phyloP scores from a whole-genome alignment of 2,329 filamentous ascomycete species.

The Alternaria brassicae region DNA sequence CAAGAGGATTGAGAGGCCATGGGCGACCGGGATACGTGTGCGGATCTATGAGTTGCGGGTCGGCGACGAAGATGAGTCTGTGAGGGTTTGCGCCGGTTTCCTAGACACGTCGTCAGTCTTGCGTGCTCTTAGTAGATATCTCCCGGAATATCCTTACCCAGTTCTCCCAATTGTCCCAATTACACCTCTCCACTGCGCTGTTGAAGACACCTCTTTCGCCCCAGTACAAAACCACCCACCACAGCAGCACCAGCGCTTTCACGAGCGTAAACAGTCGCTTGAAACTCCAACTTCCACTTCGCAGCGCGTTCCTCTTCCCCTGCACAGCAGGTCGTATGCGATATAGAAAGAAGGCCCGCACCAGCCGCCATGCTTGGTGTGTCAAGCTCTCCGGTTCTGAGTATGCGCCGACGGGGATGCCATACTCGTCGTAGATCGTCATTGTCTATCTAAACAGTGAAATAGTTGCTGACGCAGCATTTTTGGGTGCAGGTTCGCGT shows the following conservation, averaged over 20 bases:
- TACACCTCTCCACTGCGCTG: conserved; percentile 72
- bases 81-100: conserved; percentile 80
- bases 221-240: conserved; percentile 81
- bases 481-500: conserved; percentile 16
- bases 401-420: conserved; percentile 48
- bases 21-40: conserved; percentile 91
- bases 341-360: conserved; percentile 42
- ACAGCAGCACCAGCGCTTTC: conserved; percentile 69
- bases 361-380: conserved; percentile 39
- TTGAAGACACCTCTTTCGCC: conserved; percentile 83
- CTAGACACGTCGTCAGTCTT: conserved; percentile 56
- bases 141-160: conserved; percentile 68
- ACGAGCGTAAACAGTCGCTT: conserved; percentile 37
- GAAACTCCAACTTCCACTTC: conserved; percentile 31
- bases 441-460: conserved; percentile 31
- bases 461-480: conserved; percentile 38
- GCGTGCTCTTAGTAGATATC: neutral
- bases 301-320: conserved; percentile 18
- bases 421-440: conserved; percentile 51
- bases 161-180: conserved; percentile 88
- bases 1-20: conserved; percentile 72
- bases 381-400: conserved; percentile 45
- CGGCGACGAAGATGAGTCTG: conserved; percentile 82
- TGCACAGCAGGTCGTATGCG: conserved; percentile 35
- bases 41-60: conserved; percentile 90